phyloP scores from a whole-genome alignment of 257 asterid genomes.

The Primulina eburnea region DNA sequence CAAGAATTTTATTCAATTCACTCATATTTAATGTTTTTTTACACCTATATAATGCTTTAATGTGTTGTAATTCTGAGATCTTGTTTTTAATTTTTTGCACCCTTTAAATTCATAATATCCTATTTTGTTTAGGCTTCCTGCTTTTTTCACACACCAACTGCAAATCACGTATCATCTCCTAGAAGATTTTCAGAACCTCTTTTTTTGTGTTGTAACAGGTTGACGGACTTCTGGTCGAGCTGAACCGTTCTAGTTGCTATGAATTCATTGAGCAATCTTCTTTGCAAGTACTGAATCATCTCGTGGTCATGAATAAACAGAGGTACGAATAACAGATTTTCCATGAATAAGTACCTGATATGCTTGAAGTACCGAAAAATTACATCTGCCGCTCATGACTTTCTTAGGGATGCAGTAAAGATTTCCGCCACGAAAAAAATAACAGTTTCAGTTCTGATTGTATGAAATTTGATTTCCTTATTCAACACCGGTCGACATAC shows the following conservation, averaged over 20 bases:
- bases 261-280: conserved; percentile 59
- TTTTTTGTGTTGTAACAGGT: conserved; percentile 43
- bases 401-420: not conserved
- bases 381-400: not conserved
- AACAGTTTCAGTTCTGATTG: not conserved
- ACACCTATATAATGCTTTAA: too few relatives aligned
- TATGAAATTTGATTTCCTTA: not conserved
- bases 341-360: too few relatives aligned
- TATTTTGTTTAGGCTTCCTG: too few relatives aligned
- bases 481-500: not conserved
- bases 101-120: too few relatives aligned
- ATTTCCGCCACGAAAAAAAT: too few relatives aligned
- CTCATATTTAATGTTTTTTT: too few relatives aligned
- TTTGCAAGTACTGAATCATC: conserved; percentile 40
- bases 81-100: too few relatives aligned
- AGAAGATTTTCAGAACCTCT: conserved; percentile 4
- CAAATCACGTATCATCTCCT: too few relatives aligned
- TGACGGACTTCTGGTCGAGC: conserved; percentile 72
- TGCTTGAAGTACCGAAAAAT: not conserved
- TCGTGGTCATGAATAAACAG: conserved; percentile 54
- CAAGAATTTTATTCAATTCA: too few relatives aligned
- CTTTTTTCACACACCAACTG: too few relatives aligned
- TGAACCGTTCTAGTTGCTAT: conserved; percentile 56
- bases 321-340: conserved; percentile 33
- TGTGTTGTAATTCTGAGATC: too few relatives aligned